Percentiles rank a stretch among this genome's conserved stretches.
These are phyloP conservation scores for Pythium rishiriense DNA, from an alignment of 352 stramenopile species.

Conservation along the genomic window DNA sequence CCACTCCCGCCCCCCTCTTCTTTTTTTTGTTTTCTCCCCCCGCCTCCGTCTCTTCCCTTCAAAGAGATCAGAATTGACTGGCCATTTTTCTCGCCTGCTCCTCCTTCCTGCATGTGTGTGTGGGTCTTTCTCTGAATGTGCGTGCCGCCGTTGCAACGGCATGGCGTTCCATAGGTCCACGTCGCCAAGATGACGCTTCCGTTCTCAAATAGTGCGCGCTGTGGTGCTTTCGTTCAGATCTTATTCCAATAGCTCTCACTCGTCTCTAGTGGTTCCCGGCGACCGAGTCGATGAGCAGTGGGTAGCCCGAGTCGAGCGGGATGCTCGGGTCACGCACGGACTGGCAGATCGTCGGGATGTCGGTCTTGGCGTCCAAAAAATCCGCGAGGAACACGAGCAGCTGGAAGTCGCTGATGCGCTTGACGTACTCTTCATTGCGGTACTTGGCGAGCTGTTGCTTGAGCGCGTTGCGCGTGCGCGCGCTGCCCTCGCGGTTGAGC, in stretches of 20 bases:
- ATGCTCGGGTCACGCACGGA: constrained; percentile 84
- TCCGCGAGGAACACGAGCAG: constrained; percentile 94
- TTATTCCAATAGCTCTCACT: neutral
- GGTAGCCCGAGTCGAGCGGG: constrained; percentile 94
- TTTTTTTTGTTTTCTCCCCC: too few species aligned
- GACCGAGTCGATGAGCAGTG: constrained; percentile 94
- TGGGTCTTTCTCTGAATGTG: neutral
- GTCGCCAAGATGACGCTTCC: neutral
- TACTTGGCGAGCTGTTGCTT: constrained; percentile 90
- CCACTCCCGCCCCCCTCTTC: neutral
- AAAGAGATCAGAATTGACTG: neutral
- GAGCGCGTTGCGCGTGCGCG: constrained; percentile 89
- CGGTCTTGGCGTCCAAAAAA: constrained; percentile 90
- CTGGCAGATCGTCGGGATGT: constrained; percentile 93
- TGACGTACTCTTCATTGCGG: constrained; percentile 62
- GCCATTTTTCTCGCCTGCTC: neutral
- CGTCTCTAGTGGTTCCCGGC: constrained; percentile 63
- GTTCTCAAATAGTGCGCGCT: neutral
- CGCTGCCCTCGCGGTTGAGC: constrained; percentile 87
- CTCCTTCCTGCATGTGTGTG: constrained; percentile 3
- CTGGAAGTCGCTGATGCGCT: constrained; percentile 96
- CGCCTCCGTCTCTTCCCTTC: neutral
- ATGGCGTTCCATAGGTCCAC: neutral
- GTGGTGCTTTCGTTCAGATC: too few species aligned
- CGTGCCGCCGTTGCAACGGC: neutral